phyloP scores from a whole-genome alignment of 192 early-diverging fungal genomes.

The Mortierella claussenii region DNA sequence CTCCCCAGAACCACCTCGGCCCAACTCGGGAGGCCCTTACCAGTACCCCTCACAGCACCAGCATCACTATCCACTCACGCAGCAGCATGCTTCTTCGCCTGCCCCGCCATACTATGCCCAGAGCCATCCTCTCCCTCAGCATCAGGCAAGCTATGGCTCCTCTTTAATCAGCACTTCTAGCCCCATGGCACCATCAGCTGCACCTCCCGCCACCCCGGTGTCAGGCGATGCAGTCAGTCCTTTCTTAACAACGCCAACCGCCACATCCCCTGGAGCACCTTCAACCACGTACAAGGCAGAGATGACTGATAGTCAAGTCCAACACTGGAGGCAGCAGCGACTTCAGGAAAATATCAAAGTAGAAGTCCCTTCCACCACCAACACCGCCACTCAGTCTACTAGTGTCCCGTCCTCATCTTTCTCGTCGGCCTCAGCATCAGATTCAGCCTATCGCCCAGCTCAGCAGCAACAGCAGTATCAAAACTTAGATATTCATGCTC shows the following conservation, averaged over 20 bases:
- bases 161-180: no score
- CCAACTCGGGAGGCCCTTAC: neutral
- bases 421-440: neutral
- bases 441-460: neutral
- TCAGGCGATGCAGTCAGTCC: neutral
- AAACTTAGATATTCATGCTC: conserved; percentile 12
- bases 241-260: neutral
- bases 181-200: neutral
- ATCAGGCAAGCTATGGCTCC: no score
- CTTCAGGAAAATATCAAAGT: conserved; percentile 38
- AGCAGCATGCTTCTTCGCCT: conserved; percentile 1
- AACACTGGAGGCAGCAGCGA: conserved; percentile 16
- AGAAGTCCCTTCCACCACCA: conserved; percentile 19
- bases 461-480: neutral
- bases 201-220: neutral
- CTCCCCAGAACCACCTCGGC: neutral
- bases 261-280: neutral
- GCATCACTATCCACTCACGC: conserved; percentile 5
- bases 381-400: conserved; percentile 10
- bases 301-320: conserved; percentile 32
- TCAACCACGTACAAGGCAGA: conserved; percentile 30
- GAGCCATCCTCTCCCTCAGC: neutral
- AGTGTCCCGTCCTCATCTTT: neutral
- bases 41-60: conserved; percentile 14
- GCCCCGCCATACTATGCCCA: neutral